Percentiles rank a stretch among this genome's conserved stretches.
Conservation (phyloP, 2,329 filamentous ascomycete genomes). For the Trichoderma oligosporum region DNA sequence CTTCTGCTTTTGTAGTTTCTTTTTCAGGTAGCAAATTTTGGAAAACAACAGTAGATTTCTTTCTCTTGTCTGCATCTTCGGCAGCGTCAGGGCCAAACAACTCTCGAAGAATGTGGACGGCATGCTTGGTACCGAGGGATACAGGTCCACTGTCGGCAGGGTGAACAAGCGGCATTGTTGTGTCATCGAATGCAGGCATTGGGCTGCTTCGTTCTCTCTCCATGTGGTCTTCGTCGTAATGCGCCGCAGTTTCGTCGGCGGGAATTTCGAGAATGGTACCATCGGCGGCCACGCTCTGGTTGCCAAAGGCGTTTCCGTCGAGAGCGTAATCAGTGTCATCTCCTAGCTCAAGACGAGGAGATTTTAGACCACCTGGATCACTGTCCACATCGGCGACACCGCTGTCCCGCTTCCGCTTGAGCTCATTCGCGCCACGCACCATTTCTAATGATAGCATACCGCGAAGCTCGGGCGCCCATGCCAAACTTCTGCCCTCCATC, state of each 20-base stretch:
- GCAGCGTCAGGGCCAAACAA: slow-evolving; percentile 74
- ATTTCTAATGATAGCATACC: slow-evolving; percentile 87
- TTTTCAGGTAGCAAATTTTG: slow-evolving; percentile 84
- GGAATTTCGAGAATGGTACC: slow-evolving; percentile 63
- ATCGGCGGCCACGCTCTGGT: slow-evolving; percentile 54
- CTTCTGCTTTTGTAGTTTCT: slow-evolving; percentile 78
- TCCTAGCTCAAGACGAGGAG: slow-evolving; percentile 64
- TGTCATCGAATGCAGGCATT: slow-evolving; percentile 71
- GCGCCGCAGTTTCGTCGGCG: slow-evolving; percentile 51
- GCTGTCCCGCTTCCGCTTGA: slow-evolving; percentile 92
- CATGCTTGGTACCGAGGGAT: slow-evolving; percentile 88
- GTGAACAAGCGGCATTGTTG: slow-evolving; percentile 69
- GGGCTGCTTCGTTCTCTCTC: slow-evolving; percentile 43
- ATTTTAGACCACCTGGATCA: slow-evolving; percentile 62
- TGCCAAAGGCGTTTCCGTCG: slow-evolving; percentile 49
- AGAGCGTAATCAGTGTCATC: slow-evolving; percentile 57
- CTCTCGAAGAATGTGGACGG: slow-evolving; percentile 89
- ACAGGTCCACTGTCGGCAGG: slow-evolving; percentile 82
- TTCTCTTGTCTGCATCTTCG: slow-evolving; percentile 65
- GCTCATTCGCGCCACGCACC: slow-evolving; percentile 69
- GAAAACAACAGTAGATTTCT: slow-evolving; percentile 76
- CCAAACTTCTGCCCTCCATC: slow-evolving; percentile 70
- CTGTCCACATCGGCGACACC: slow-evolving; percentile 76
- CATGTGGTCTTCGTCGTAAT: slow-evolving; percentile 45
- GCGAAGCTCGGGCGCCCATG: slow-evolving; percentile 88